phyloP scores from a whole-genome alignment of 192 early-diverging fungal genomes.

The Bifiguratus adelaidae region DNA sequence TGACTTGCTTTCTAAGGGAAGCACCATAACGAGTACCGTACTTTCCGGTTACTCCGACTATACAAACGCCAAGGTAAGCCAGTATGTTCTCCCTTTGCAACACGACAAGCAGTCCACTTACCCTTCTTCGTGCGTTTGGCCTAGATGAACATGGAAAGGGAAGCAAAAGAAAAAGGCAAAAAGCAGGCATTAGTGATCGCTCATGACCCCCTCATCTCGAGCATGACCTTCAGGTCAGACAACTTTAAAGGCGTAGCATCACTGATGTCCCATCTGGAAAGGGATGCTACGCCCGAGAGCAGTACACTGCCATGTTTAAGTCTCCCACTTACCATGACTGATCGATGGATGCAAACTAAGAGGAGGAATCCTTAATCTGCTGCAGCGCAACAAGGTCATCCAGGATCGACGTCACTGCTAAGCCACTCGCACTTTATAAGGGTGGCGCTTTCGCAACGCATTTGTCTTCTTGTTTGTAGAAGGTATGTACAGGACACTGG shows the following conservation, averaged over 20 bases:
- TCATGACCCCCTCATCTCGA: not conserved
- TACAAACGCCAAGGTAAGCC: not conserved
- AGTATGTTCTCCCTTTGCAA: not conserved
- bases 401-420: not conserved
- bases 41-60: constrained; percentile 95
- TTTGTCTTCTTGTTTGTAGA: not conserved
- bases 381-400: not conserved
- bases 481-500: not conserved
- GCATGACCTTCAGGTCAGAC: not conserved
- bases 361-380: not conserved
- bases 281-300: not conserved
- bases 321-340: constrained; percentile 2
- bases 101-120: constrained; percentile 1
- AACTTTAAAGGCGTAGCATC: not conserved
- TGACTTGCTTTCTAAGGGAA: constrained; percentile 91
- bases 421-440: not conserved
- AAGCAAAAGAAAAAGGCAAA: not conserved
- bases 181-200: not conserved
- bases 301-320: too few relatives aligned
- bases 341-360: constrained; percentile 11
- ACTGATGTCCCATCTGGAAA: too few relatives aligned
- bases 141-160: constrained; percentile 10
- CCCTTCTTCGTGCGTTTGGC: constrained; percentile 96
- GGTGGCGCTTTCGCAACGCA: not conserved
- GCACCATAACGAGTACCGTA: constrained; percentile 99